Conservation (phyloP, 257 asterid species). For the Lantana camara region DNA sequence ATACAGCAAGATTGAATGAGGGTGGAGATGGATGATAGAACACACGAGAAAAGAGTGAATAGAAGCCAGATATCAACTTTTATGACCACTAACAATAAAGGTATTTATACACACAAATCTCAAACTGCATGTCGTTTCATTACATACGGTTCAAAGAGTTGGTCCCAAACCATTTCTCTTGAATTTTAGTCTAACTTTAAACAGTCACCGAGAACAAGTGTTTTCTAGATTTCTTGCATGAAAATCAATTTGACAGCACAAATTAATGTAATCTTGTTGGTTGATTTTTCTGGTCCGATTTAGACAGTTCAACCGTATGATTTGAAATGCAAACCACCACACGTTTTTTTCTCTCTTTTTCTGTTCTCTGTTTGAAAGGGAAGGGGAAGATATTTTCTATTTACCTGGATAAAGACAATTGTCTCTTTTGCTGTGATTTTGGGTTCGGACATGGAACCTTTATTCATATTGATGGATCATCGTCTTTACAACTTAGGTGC, state of each 20-base stretch:
- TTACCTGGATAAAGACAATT: not conserved
- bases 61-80: not conserved
- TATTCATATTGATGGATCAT: conserved; percentile 1
- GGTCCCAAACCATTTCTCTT: not conserved
- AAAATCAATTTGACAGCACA: not conserved
- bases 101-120: not conserved
- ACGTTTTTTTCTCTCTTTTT: too few relatives aligned
- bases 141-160: not conserved
- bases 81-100: not conserved
- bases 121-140: not conserved
- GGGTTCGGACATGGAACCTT: not conserved
- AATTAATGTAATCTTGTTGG: not conserved
- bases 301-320: not conserved
- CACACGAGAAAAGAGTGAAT: not conserved
- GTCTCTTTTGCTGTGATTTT: not conserved
- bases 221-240: not conserved
- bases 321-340: too few relatives aligned
- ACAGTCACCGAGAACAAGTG: not conserved
- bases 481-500: conserved; percentile 16
- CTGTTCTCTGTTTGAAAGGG: too few relatives aligned
- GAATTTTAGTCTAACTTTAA: not conserved
- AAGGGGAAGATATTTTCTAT: too few relatives aligned
- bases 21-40: not conserved
- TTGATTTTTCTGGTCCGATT: not conserved
- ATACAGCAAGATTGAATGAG: not conserved